Evolutionary conservation across 208 protist genomes (phyloP), one percentile per base, ranked within the genome.

Genomic region (Phytomonas sp.): DNA sequence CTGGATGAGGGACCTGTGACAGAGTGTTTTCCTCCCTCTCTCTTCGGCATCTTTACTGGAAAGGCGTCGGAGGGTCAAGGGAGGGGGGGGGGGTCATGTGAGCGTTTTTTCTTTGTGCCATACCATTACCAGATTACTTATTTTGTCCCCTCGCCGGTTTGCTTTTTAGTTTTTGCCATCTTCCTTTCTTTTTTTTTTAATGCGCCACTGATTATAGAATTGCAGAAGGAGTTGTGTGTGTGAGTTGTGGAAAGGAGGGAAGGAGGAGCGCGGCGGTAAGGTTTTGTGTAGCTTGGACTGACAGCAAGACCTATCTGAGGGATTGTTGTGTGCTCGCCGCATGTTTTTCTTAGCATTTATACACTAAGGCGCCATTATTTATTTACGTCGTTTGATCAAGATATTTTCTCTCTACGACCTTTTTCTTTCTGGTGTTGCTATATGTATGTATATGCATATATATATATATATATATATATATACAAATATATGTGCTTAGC

Each of bases 121-220:
- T 29, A 66, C 5, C 28, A 72, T 20, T 36, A 37, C 28, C 29
- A 46, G 5, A 51, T 30, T 46, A 28, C 56, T 37, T 15, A 4
- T 40, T 59, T 5, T 36, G 30, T 37, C 37, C 36, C 6, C 43
- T 68, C 72, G 15, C 37, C 31, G 67, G 8, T 33, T 67, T 30
- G 60, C 59, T 32, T 68, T 74, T 66, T 66, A 61, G 59, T 66
- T 26, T 31, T 31, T 66, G 67, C 37, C 28, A 26, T 51, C 67
- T 11, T 23, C 32, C 32, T 71, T 20, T 60, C 32, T 70, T 26
- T 59, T 40, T 62, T 60, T 61, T 37, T 40, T 32, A 31, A 56
- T 60, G 23, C 30, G 4, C 40, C 60, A 56, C 51, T 73, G 20
- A 46, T 40, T 34, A 4, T 62, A 33, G 26, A 62, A 15, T 62